Evolutionary conservation across 192 early-diverging fungal species (phyloP), one percentile per base, ranked within the genome.

Genomic region (Gamsiella multidivaricata): DNA sequence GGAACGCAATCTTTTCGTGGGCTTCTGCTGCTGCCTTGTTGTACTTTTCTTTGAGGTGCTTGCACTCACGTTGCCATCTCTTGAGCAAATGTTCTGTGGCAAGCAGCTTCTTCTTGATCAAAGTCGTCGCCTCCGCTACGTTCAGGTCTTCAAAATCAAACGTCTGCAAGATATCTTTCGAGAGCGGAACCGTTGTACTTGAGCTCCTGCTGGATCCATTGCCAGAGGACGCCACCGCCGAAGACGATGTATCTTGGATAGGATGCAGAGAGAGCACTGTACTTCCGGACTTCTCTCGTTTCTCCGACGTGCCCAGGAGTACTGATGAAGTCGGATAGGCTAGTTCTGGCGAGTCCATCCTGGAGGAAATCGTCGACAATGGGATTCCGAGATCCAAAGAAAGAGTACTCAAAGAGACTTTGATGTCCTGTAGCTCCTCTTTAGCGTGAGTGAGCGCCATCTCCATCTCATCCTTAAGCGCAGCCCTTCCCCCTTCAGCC

Each of bases 1-100:
- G 65, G 66, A 88, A 87, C 5, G 85, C 81, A 65, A 88, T 85
- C 61, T 88, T 88, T 25, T 88, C 85, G 42, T 81, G 79, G 7
- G 81, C 66, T 18, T 83, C 67, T 2, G 51, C 31, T 2, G 63
- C 32, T 0, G 65, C 67, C 51, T 75, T 74, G 37, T 59, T 57
- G 56, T 88, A 86, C 70, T 86, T 88, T 32, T 88, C 86, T 81
- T 76, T 52, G 42, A 73, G 61, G 23, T 32, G 37, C 39, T 59
- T 68, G 54, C 61, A 72, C 34, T 81, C 79, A 3, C 79, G 70
- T 26, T 81, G 65, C 79, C 79, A 81, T 47, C 80, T 61, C 61
- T 70, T 75, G 25, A 81, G 61, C 18, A 72, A 52, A 39, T 73
- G 69, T 32, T 81, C 70, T 4, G 70, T 66, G 26, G 68, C 69